Conservation (phyloP, 192 early-diverging fungal species). For the Entomortierella beljakovae region DNA sequence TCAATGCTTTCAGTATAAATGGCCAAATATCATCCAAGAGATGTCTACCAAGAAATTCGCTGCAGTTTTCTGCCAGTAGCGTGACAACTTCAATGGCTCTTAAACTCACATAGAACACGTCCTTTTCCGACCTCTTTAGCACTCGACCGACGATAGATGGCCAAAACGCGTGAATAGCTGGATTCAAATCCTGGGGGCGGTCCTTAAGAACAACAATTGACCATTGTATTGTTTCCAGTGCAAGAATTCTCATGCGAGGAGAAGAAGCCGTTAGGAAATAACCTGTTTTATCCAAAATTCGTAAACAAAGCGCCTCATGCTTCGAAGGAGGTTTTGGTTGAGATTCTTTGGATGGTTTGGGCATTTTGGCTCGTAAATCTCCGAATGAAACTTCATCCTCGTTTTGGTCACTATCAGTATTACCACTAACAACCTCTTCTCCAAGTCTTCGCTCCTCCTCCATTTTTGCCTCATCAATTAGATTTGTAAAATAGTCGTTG, state of each 20-base stretch:
- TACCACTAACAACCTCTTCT: background rate
- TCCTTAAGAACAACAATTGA: constrained; percentile 54
- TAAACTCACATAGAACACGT: constrained; percentile 41
- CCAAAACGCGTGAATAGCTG: constrained; percentile 63
- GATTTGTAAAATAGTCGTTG: constrained; percentile 28
- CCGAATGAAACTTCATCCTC: constrained; percentile 18
- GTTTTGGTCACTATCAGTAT: constrained; percentile 8
- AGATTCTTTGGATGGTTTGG: constrained; percentile 8
- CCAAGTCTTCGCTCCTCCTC: constrained; percentile 20
- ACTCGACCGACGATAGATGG: constrained; percentile 56
- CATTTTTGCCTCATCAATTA: constrained; percentile 21
- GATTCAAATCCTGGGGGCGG: constrained; percentile 55
- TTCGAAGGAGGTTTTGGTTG: constrained; percentile 40
- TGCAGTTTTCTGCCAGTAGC: constrained; percentile 46
- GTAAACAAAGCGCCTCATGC: constrained; percentile 54
- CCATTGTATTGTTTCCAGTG: constrained; percentile 50
- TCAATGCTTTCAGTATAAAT: constrained; percentile 26
- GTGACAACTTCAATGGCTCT: constrained; percentile 43
- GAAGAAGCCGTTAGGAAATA: constrained; percentile 64
- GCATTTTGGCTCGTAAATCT: constrained; percentile 17
- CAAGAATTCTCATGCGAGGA: constrained; percentile 55
- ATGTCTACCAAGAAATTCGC: constrained; percentile 57
- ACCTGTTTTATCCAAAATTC: constrained; percentile 60
- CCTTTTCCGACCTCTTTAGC: constrained; percentile 28
- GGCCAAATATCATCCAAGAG: constrained; percentile 62